Evolutionary conservation across 768 basidiomycete genomes (phyloP), one percentile per base, ranked within the genome.

Genomic region (Boletellus sp.): DNA sequence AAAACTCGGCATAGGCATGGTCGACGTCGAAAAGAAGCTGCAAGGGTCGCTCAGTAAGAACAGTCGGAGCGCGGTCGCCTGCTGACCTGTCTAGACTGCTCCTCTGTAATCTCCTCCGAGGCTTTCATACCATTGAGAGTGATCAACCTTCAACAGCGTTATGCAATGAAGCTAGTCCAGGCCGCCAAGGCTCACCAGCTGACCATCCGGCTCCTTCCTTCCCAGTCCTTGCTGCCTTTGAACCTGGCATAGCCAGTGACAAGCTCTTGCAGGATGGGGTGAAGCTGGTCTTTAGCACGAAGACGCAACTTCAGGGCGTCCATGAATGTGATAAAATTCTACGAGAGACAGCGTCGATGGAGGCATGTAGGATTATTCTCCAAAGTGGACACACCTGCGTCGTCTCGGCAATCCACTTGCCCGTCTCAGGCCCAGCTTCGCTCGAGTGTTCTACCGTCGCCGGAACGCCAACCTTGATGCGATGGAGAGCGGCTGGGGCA

Each of bases 241-340:
- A 99, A 97, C 42, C 91, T 78, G 6, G 94, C 90, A 64, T 94
- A 97, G 6, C 90, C 86, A 2, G 88, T 90, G 57, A 97, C 92
- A n/a, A 99, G 81, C 57, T 95, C 96, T 56, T 95, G 92, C 38
- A 98, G 66, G 52, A 96, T 83, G 0, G 94, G 94, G 66, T 98
- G 94, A 3, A 99, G 76, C 60, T 96, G 93, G 61, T 98, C 96
- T 66, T 97, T 99, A 3, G 96, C 95, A n/a, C 93, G 81, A 59
- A 97, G 72, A 10, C 87, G 84, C 43, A 98, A 76, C 63, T 94
- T 94, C 23, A 98, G 76, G 1, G 94, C 95, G 59, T 99, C 96
- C 91, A 98, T 96, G 57, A 98, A 94, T 0, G 95, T 98, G 57
- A 99, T 98, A 55, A 98, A 99, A 66, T 85, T 88, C 93, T 97